Evolutionary conservation across 2,329 filamentous ascomycete genomes (phyloP).

Genomic region (Leptographium radiaticola): DNA sequence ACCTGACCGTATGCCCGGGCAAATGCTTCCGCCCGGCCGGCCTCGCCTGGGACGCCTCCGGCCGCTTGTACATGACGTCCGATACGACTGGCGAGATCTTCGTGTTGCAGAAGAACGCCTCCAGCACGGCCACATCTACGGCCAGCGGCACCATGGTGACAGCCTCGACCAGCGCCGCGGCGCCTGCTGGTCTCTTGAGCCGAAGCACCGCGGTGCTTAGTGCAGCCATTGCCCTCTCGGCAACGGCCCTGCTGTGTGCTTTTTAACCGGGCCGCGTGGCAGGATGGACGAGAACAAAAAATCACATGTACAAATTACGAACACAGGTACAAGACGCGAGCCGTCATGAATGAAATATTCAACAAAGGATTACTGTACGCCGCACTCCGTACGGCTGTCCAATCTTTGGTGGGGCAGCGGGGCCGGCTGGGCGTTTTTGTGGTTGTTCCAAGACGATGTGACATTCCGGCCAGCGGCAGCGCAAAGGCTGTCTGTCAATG

Average conservation of each 20-base stretch:
- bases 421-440: no score
- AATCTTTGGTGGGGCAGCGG: no score
- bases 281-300: no score
- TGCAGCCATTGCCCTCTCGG: not conserved
- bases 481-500: no score
- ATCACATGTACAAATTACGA: no score
- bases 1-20: conserved; percentile 38
- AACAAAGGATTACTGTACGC: no score
- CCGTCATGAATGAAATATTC: no score
- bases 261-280: no score
- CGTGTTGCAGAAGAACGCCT: conserved; percentile 25
- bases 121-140: not conserved
- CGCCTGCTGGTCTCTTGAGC: not conserved
- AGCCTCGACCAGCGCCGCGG: not conserved
- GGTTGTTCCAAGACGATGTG: no score
- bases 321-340: no score
- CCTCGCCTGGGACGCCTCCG: conserved; percentile 35
- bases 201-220: not conserved
- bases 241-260: not conserved
- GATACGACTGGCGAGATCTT: conserved; percentile 55
- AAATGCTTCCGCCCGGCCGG: conserved; percentile 51
- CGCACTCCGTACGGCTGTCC: no score
- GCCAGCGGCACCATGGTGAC: conserved; percentile 13
- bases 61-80: conserved; percentile 47
- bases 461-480: no score